Evolutionary conservation across 2,329 filamentous ascomycete genomes (phyloP).

Genomic region (Arachnopeziza araneosa): DNA sequence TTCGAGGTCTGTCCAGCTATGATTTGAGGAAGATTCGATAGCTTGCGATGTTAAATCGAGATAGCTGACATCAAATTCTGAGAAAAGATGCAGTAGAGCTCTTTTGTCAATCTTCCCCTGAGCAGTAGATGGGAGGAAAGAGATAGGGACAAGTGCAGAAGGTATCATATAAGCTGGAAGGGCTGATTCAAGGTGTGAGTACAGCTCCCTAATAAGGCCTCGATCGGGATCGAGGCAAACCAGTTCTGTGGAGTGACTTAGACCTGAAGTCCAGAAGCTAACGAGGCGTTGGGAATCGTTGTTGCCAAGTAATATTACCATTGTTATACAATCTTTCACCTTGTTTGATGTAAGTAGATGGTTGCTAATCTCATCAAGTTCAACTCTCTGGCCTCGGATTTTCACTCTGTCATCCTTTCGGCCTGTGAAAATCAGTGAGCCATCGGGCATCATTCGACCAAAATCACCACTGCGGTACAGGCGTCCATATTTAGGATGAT

Average conservation of each 20-base stretch:
- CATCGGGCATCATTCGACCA: constrained; percentile 72
- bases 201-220: constrained; percentile 41
- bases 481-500: constrained; percentile 62
- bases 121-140: constrained; percentile 61
- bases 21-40: constrained; percentile 11
- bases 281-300: constrained; percentile 50
- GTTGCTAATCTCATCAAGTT: constrained; percentile 69
- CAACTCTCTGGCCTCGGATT: constrained; percentile 72
- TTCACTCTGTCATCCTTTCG: constrained; percentile 78
- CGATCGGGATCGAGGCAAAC: constrained; percentile 34
- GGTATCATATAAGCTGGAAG: constrained; percentile 79
- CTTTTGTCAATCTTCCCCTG: constrained; percentile 70
- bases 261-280: constrained; percentile 59
- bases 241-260: constrained; percentile 4
- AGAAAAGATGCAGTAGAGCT: constrained; percentile 44
- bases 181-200: constrained; percentile 45
- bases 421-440: constrained; percentile 67
- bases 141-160: constrained; percentile 64
- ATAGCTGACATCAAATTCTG: constrained; percentile 38
- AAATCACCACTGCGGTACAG: constrained; percentile 81
- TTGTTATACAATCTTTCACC: constrained; percentile 57
- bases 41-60: constrained; percentile 35
- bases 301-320: constrained; percentile 45
- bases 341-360: constrained; percentile 45
- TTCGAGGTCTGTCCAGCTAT: constrained; percentile 51